Evolutionary conservation across 257 asterid species (phyloP).

Genomic region (Buddleja alternifolia): DNA sequence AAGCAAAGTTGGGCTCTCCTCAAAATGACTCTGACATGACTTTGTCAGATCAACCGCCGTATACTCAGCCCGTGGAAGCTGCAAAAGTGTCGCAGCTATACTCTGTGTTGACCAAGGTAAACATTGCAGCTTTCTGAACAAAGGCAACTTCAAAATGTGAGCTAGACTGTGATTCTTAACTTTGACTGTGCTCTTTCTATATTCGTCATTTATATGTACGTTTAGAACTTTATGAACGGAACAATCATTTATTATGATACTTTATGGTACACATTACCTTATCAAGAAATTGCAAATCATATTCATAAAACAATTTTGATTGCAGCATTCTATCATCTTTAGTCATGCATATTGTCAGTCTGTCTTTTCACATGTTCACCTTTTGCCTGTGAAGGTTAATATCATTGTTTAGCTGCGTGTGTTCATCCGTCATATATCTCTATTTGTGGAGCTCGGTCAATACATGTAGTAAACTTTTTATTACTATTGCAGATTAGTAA

Average conservation of each 20-base stretch:
- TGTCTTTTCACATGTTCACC: constrained; percentile 4
- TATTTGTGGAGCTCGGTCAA: constrained; percentile 15
- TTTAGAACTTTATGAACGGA: constrained; percentile 5
- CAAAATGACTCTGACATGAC: constrained; percentile 30
- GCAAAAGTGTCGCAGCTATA: constrained; percentile 66
- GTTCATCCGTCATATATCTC: constrained; percentile 19
- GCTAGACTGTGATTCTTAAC: constrained; percentile 23
- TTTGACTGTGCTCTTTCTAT: background rate
- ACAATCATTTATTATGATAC: background rate
- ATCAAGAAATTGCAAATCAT: constrained; percentile 2
- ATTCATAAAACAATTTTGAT: background rate
- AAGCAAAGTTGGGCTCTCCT: constrained; percentile 30
- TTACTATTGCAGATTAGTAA: constrained; percentile 63
- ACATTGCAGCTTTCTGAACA: constrained; percentile 19
- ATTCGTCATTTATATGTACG: background rate
- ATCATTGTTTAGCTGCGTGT: background rate
- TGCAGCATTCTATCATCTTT: background rate
- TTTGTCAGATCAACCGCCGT: constrained; percentile 31
- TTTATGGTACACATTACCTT: constrained; percentile 14
- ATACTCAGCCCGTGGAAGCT: constrained; percentile 48
- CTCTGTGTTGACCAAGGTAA: constrained; percentile 75
- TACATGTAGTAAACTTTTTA: constrained; percentile 20
- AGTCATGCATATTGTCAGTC: background rate
- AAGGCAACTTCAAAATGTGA: constrained; percentile 16
- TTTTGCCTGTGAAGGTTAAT: constrained; percentile 25